These are phyloP conservation scores for Phytophthora parvispora DNA, from an alignment of 352 stramenopile genomes.

Conservation along the genomic window DNA sequence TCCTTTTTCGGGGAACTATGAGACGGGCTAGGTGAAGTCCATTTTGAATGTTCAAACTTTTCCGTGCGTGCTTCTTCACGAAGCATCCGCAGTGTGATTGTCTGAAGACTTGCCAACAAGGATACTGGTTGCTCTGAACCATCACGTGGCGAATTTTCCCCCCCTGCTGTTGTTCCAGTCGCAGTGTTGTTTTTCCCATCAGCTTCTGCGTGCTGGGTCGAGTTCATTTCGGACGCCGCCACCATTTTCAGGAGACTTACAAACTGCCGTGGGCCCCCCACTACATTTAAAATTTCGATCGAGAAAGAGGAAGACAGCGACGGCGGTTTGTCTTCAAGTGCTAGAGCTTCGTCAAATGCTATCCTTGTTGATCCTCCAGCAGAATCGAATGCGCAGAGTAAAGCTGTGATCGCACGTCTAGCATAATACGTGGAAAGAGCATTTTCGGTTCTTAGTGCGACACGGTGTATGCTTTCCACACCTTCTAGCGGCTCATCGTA, in stretches of 20 bases:
- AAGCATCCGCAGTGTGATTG: conserved; percentile 65
- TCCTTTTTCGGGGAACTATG: conserved; percentile 2
- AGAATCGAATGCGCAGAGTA: conserved; percentile 38
- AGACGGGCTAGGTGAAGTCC: not conserved
- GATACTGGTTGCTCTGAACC: conserved; percentile 42
- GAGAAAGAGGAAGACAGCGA: conserved; percentile 25
- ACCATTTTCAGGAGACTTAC: conserved; percentile 87
- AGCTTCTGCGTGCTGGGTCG: conserved; percentile 20
- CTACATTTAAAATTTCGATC: conserved; percentile 52
- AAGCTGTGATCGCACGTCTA: conserved; percentile 55
- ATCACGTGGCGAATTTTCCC: conserved; percentile 3
- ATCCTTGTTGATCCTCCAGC: not conserved
- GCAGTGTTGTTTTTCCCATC: conserved; percentile 6
- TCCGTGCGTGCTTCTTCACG: conserved; percentile 59
- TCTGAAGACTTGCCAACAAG: conserved; percentile 62
- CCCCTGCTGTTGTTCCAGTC: not conserved
- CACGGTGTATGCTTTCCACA: conserved; percentile 79
- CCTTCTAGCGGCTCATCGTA: conserved; percentile 81
- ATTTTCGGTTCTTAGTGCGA: conserved; percentile 82
- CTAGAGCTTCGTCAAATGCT: not conserved
- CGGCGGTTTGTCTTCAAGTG: conserved; percentile 24
- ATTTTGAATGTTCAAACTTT: conserved; percentile 33
- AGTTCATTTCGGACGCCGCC: conserved; percentile 82
- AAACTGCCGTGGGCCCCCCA: conserved; percentile 81
- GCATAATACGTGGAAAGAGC: conserved; percentile 89